Evolutionary conservation across 1,284 basidiomycete species (phyloP).

Genomic region (Cryptococcus jaspeensis): DNA sequence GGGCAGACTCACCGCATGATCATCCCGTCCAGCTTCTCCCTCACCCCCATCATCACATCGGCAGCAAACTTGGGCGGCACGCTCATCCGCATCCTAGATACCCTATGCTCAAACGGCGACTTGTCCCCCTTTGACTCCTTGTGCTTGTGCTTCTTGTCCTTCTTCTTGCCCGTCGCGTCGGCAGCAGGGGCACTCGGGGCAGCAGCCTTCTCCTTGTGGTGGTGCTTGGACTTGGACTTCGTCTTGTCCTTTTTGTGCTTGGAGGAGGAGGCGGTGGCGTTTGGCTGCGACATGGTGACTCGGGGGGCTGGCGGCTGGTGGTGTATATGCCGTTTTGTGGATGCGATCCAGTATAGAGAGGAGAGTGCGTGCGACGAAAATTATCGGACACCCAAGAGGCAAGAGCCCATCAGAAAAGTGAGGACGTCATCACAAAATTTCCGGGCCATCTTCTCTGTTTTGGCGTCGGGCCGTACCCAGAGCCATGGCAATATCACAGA

Average conservation of each 20-base stretch:
- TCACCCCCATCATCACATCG: slow-evolving; percentile 67
- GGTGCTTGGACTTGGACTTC: slow-evolving; percentile 11
- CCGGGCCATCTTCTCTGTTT: neutral
- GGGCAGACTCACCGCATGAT: slow-evolving; percentile 75
- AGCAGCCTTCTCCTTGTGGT: slow-evolving; percentile 4
- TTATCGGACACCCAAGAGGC: neutral
- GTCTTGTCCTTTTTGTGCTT: slow-evolving; percentile 19
- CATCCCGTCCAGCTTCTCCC: slow-evolving; percentile 88
- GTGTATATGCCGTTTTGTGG: too few species aligned
- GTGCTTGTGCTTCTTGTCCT: slow-evolving; percentile 1
- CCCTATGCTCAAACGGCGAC: slow-evolving; percentile 63
- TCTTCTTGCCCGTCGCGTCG: slow-evolving; percentile 2
- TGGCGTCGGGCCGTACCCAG: neutral
- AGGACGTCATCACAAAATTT: slow-evolving; percentile 14
- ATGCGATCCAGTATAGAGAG: neutral
- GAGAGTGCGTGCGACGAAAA: neutral
- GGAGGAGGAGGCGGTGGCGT: slow-evolving; percentile 18
- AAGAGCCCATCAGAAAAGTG: neutral
- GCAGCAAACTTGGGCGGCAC: slow-evolving; percentile 77
- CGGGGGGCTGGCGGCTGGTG: neutral
- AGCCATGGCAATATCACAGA: neutral
- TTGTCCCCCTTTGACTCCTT: slow-evolving; percentile 11
- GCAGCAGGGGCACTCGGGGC: too few species aligned
- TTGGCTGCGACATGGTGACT: slow-evolving; percentile 13
- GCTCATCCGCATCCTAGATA: slow-evolving; percentile 68